These are phyloP conservation scores for Botrytis byssoidea DNA, from an alignment of 2,329 filamentous ascomycete genomes.

Conservation along the genomic window DNA sequence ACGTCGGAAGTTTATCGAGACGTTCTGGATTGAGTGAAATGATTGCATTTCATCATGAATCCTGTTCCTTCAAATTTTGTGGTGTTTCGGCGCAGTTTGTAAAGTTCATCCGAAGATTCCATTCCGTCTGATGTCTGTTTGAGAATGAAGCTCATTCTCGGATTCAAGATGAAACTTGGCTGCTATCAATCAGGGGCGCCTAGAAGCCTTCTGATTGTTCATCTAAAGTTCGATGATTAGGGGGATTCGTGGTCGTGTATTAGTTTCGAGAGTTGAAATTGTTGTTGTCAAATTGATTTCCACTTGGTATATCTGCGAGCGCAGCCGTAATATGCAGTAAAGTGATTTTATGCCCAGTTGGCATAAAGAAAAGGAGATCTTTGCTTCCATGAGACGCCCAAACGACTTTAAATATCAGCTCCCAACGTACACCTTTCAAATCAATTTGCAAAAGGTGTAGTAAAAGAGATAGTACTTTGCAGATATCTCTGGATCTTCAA, in stretches of 20 bases:
- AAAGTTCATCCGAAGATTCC: background rate
- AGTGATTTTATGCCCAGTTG: background rate
- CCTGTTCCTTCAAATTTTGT: background rate
- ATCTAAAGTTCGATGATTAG: background rate
- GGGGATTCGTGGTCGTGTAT: background rate
- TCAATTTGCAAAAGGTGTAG: background rate
- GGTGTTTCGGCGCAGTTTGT: background rate
- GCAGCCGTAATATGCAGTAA: background rate
- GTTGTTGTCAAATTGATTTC: background rate
- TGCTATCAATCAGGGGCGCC: background rate
- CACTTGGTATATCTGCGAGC: background rate
- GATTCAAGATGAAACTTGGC: background rate
- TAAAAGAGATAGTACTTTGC: background rate
- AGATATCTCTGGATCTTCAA: background rate
- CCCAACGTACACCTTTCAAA: background rate
- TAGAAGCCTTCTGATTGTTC: background rate
- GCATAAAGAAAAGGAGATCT: background rate
- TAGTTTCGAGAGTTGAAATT: background rate
- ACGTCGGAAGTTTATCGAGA: background rate
- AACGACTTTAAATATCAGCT: background rate
- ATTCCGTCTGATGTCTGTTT: background rate
- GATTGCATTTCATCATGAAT: background rate
- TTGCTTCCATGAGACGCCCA: background rate
- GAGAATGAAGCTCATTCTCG: background rate
- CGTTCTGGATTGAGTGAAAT: background rate